Base-by-base conservation (phyloP, 352 stramenopile species). In the Globisporangium iwayamae region DNA sequence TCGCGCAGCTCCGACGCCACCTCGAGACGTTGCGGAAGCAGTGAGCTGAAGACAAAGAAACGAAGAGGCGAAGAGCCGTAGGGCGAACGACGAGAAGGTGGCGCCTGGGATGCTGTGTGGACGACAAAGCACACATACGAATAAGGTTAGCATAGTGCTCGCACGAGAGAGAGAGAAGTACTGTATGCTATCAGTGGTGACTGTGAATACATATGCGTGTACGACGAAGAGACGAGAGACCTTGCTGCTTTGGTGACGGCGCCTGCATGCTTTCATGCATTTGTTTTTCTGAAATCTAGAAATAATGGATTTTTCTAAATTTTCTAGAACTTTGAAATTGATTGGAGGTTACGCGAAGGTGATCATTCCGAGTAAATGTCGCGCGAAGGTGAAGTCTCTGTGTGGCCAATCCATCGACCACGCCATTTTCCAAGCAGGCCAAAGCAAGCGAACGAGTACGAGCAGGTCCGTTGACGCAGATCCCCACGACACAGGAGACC, bases 1-100 rank as follows among this genome's bases (percentile, higher is more conserved):
- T 93, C 47, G 73, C 91, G 53, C 83, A 93, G 66, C 75, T 96
- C 62, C 77, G 77, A 32, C 77, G 79, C 41, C 87, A 96, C 77
- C 74, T 93, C 60, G 83, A 87, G 53, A 85, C 78, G 52, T 69
- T 91, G 67, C 75, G 75, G 20, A 67, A 69, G 47, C 38, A 57
- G 56, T 25, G 4, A 46, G 36, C 34, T 38, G 25, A 38, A 36
- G 39, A 32, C 2, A 18, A 25, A 36, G 25, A 43, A 0, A 4
- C 39, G 20, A 30, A 25, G 10, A 16, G 25, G 14, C 3, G 39
- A 59, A 54, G 18, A 34, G 18, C 18, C 25, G 20, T 11, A 10
- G 28, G 30, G n/a, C 18, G 16, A 47, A 18, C 22, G n/a, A 32
- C 13, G 10, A n/a, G 50, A 56, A 9, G 48, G 13, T 13, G 48